A percentile compares a stretch with the other conserved stretches of the same genome.
These are phyloP conservation scores for Elsinoe perseae DNA, from an alignment of 2,329 filamentous ascomycete genomes.

Conservation along the genomic window DNA sequence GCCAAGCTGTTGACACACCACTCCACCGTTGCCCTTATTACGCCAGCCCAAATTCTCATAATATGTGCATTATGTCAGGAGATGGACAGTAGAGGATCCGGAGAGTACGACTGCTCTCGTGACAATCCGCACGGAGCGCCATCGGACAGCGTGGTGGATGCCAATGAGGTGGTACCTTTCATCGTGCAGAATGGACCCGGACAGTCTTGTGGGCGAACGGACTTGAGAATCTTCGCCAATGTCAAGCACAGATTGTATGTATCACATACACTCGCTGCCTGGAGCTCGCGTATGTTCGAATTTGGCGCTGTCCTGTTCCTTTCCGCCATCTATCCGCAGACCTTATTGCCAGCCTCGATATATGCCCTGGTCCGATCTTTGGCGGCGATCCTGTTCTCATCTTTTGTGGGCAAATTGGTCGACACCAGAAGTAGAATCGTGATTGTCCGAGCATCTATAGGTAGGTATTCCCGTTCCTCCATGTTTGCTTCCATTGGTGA, in stretches of 20 bases:
- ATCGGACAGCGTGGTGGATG: background rate
- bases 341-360: conserved; percentile 58
- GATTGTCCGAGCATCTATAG: conserved; percentile 35
- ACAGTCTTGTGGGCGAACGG: background rate
- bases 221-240: background rate
- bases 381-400: conserved; percentile 52
- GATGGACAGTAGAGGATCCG: too few relatives aligned
- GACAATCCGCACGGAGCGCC: background rate
- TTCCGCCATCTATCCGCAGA: conserved; percentile 41
- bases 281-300: conserved; percentile 44
- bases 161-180: background rate
- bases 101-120: background rate
- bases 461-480: background rate
- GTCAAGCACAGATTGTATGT: conserved; percentile 32
- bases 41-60: too few relatives aligned
- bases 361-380: conserved; percentile 57
- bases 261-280: conserved; percentile 43
- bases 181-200: background rate
- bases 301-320: conserved; percentile 45
- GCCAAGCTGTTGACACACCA: too few relatives aligned
- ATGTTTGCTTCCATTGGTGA: background rate
- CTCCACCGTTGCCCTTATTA: too few relatives aligned
- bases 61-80: too few relatives aligned
- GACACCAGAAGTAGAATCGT: conserved; percentile 43
- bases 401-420: conserved; percentile 51